Evolutionary conservation across 805 yeast genomes (phyloP), one percentile per base, ranked within the genome.

Genomic region (Wickerhamiella sergipiensis): DNA sequence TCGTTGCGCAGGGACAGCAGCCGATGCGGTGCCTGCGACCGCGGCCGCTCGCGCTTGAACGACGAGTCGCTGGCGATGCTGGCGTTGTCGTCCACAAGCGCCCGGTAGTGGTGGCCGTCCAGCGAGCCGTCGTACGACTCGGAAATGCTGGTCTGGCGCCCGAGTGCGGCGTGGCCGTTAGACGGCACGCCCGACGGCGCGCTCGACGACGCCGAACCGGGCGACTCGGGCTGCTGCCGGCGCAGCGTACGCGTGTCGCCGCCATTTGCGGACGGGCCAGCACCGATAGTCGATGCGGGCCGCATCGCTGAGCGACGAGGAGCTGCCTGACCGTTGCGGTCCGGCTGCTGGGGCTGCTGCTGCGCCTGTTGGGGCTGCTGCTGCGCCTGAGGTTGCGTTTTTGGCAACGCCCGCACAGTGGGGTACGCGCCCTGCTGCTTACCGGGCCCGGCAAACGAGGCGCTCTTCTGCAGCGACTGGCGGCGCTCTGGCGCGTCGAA

Each of bases 41-140:
- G 29, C 3, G 45, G 43, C 9, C 46, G 42, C 45, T 54, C 55
- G 23, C 59, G 56, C 36, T 55, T 51, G 54, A 57, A 58, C 43
- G 57, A 52, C 9, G 60, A 57, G 31, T 55, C 56, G 7, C 56
- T 51, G 21, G 40, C 44, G 33, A 55, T 26, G 26, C 55, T 48
- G 6, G 56, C 55, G 1, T 52, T 52, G 33, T 59, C 62, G 17
- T 56, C 56, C 9, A 46, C 40, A 10, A 55, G 23, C 9, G 52
- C 51, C 15, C 55, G 54, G 48, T 54, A 54, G 17, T 46, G 48
- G 46, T 53, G 56, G 23, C 46, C 46, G 17, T n/a, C 46, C 19
- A n/a, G 13, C 18, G 19, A 17, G 33, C 19, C 19, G 33, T 43
- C 33, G 29, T 12, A 21, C 36, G 40, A 36, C 33, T 29, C 33